Percentiles rank a stretch among this genome's conserved stretches.
Conservation (phyloP, 257 asterid species). For the Thymus quinquecostatus region DNA sequence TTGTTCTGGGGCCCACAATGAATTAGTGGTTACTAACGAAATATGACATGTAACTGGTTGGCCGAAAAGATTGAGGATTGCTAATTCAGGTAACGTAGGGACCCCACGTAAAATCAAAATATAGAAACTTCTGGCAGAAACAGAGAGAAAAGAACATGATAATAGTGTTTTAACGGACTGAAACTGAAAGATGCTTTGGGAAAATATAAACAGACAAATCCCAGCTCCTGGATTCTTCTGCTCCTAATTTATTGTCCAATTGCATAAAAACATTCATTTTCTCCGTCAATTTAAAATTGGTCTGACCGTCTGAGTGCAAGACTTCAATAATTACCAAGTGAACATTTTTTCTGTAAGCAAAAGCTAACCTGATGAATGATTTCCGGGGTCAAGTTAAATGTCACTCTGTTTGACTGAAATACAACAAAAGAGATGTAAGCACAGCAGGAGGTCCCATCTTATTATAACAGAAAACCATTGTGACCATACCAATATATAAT, state of each 20-base stretch:
- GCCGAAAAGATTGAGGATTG: not conserved
- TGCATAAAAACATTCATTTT: not conserved
- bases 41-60: not conserved
- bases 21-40: not conserved
- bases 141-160: not conserved
- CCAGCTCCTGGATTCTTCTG: constrained; percentile 17
- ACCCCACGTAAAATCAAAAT: not conserved
- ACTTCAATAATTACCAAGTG: constrained; percentile 6
- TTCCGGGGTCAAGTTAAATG: constrained; percentile 96
- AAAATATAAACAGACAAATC: not conserved
- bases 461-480: not conserved
- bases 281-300: constrained; percentile 15
- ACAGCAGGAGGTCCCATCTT: constrained; percentile 29
- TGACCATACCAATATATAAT: constrained; percentile 11
- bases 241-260: constrained; percentile 21
- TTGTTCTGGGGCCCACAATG: not conserved
- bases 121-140: not conserved
- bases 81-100: not conserved
- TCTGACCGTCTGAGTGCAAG: not conserved
- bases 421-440: constrained; percentile 35
- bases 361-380: constrained; percentile 69
- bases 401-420: constrained; percentile 89
- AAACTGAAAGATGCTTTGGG: not conserved
- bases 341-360: constrained; percentile 16
- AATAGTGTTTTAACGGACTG: not conserved